Base-by-base conservation (phyloP, 2,329 filamentous ascomycete genomes). In the Aspergillus fumigatus region DNA sequence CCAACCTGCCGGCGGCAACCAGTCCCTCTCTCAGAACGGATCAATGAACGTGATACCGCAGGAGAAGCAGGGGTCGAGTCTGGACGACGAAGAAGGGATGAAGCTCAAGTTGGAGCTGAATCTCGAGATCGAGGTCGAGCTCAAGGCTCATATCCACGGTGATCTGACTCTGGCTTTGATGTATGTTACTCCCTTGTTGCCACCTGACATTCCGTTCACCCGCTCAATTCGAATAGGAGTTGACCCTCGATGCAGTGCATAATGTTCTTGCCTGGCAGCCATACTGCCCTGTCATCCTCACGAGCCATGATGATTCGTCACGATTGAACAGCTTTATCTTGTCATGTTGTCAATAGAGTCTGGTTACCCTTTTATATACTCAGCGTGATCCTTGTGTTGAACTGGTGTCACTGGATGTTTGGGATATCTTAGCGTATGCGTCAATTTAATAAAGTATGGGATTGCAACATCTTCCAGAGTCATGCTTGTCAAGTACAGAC, bases 101-200 rank as follows among this genome's bases (percentile, higher is more conserved):
- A 79, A 82, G 63, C 64, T 85, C 70, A 75, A 81, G 63, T 65
- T 86, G 60, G 83, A 86, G 63, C 72, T 85, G 62, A 86, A 86
- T 65, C 72, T 86, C 58, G 83, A 85, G 67, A 83, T 86, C 67
- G 83, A 86, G 67, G 79, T 86, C 54, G 81, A 85, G 66, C 72
- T 86, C 49, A 86, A 86, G 75, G 83, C 83, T n/a, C 84, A 83
- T 71, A 85, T 86, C 62, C 82, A 85, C 61, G 83, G 83, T 73
- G 83, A 86, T 65, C 73, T 86, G 58, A 85, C 84, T n/a, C 67
- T 86, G 53, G 82, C 72, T 54, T 65, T 78, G 45, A 68, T 77
- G 75, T 77, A 73, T 71, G 75, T 75, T 26, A 3, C 23, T 23
- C 27, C 48, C 49, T 45, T 48, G 4, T 35, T 50, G 26, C 23